Evolutionary conservation across 1,139 yeast genomes (phyloP), one percentile per base, ranked within the genome.

Genomic region (Hyphopichia burtonii): DNA sequence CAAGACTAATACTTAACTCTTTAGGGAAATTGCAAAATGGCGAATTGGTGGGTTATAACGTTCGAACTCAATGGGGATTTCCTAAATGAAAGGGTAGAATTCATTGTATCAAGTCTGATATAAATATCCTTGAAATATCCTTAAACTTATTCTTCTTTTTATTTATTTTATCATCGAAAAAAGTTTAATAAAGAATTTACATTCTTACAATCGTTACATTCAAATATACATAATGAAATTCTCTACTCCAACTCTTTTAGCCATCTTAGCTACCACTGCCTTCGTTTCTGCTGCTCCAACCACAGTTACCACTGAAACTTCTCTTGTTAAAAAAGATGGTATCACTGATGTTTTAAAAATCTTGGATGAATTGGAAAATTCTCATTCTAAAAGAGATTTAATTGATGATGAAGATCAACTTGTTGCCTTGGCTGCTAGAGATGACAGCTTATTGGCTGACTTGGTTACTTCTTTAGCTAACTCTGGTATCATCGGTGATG

Each of bases 261-360:
- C 78, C 44, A 55, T 73, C 52, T 63, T 71, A 51, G 75, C 74
- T 41, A 48, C 77, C 38, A 48, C 71, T 37, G 61, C 74, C 39
- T 55, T 66, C 38, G 75, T 65, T 39, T 55, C 61, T 41, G 74
- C 77, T 44, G 74, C 75, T 36, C 76, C 77, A 52, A 52, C 68
- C 40, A 50, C 53, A 39, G 44, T 54, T 39, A 51, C 50, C 40
- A 40, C 54, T 23, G 60, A 56, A 14, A 30, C 20, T 31, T 41
- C 53, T 23, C 50, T 69, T 47, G 67, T 68, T 34, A 70, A 63
- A 51, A 70, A 73, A 60, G 55, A 60, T 39, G 75, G 71, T 45
- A 53, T 62, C 43, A 59, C 57, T 41, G 65, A 70, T 43, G 65
- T 71, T 42, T 51, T 70, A 51, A 56, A 54, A 44, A 52, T 68